Conservation (phyloP, 2,329 filamentous ascomycete genomes). For the Pseudogymnoascus sp. region DNA sequence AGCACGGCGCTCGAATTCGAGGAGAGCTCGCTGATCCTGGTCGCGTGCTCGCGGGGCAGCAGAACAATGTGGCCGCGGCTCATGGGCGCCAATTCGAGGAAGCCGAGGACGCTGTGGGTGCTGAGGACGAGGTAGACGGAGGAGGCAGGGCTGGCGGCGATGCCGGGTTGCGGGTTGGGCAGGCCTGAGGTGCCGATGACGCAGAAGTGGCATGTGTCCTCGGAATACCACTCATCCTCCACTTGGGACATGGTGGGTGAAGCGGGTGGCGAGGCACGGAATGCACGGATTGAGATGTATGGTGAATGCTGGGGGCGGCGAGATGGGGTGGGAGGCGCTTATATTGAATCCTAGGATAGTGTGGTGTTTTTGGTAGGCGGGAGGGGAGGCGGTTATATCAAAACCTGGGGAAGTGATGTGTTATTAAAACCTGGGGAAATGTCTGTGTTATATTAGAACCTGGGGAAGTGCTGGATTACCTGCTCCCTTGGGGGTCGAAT, state of each 20-base stretch:
- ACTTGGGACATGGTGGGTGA: not conserved
- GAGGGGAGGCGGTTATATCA: not conserved
- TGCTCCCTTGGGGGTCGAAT: not conserved
- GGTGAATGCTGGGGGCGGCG: not conserved
- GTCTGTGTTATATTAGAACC: not conserved
- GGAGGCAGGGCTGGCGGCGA: constrained; percentile 28
- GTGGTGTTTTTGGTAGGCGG: not conserved
- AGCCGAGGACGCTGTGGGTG: constrained; percentile 67
- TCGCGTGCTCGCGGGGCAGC: constrained; percentile 63
- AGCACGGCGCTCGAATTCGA: constrained; percentile 54
- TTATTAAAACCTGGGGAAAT: not conserved
- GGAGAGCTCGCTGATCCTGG: constrained; percentile 63
- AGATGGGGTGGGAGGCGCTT: not conserved
- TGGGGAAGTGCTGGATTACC: not conserved
- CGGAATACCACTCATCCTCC: constrained; percentile 16
- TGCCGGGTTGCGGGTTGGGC: constrained; percentile 33
- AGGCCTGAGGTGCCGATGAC: constrained; percentile 41
- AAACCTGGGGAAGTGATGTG: not conserved
- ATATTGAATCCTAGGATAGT: not conserved
- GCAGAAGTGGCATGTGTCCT: constrained; percentile 49
- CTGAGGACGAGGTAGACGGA: constrained; percentile 61
- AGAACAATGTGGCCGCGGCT: constrained; percentile 73
- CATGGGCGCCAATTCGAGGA: constrained; percentile 84
- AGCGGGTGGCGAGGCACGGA: not conserved
- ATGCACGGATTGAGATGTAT: not conserved